Evolutionary conservation across 345 rosid genomes (phyloP).

Genomic region (Eucalyptus guilfoylei): DNA sequence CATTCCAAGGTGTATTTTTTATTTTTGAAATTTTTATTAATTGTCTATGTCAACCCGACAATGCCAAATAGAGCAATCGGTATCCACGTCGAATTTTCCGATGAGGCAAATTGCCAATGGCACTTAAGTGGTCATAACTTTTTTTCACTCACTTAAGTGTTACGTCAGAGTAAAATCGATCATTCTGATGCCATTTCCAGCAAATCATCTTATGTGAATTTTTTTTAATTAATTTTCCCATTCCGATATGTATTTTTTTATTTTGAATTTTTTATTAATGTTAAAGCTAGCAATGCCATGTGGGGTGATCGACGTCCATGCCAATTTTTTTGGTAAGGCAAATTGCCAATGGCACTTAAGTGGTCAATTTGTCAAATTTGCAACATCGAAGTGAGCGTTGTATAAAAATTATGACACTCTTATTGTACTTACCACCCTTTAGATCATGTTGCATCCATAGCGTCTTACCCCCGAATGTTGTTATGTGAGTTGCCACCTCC

Average conservation of each 20-base stretch:
- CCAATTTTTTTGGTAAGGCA: rapidly evolving
- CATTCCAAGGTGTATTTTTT: too few species aligned
- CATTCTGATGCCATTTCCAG: rapidly evolving
- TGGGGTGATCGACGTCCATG: rapidly evolving
- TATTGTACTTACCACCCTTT: rapidly evolving
- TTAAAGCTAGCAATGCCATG: too few species aligned
- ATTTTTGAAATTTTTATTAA: too few species aligned
- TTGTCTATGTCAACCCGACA: rapidly evolving
- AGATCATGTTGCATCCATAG: neutral
- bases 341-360: too few species aligned
- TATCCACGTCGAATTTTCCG: rapidly evolving
- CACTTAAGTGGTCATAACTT: too few species aligned
- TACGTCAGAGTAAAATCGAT: too few species aligned
- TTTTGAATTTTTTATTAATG: too few species aligned
- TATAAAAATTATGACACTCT: too few species aligned
- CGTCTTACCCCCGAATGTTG: neutral
- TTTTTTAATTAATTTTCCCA: too few species aligned
- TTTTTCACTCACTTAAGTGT: rapidly evolving
- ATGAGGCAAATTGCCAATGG: too few species aligned
- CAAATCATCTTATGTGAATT: too few species aligned
- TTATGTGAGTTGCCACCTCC: neutral
- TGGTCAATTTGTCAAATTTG: neutral
- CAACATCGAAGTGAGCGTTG: rapidly evolving
- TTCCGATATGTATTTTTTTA: too few species aligned
- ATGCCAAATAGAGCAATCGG: rapidly evolving